These are phyloP conservation scores for Pleurotus tuber-regium DNA, from an alignment of 768 basidiomycete species.

Conservation along the genomic window DNA sequence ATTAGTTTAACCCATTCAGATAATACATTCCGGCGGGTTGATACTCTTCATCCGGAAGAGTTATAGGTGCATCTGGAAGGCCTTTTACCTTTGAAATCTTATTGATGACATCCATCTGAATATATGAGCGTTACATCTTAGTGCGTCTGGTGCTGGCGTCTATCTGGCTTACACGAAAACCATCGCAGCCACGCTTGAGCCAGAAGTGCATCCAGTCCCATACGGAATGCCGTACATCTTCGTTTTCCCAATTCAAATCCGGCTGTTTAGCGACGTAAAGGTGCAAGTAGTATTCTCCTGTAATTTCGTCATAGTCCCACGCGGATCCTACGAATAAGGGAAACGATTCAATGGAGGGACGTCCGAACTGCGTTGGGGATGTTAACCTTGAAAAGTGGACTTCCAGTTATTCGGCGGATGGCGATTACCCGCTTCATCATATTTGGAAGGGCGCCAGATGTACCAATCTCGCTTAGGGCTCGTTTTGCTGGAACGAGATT, in stretches of 20 bases:
- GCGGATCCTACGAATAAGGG: constrained; percentile 44
- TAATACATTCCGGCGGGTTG: constrained; percentile 54
- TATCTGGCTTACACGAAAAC: constrained; percentile 66
- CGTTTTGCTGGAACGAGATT: constrained; percentile 48
- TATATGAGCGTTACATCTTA: no score
- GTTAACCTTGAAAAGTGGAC: constrained; percentile 63
- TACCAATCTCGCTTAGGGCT: constrained; percentile 75
- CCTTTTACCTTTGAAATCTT: constrained; percentile 60
- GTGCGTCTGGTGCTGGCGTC: no score
- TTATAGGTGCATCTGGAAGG: constrained; percentile 65
- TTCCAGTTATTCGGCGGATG: constrained; percentile 75
- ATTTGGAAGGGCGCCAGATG: constrained; percentile 63
- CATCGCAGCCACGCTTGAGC: constrained; percentile 73
- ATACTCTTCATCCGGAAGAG: constrained; percentile 44
- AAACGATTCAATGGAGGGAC: neutral
- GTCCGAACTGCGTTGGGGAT: constrained; percentile 12
- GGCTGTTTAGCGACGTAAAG: constrained; percentile 66
- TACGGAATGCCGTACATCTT: constrained; percentile 53
- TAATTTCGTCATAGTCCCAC: constrained; percentile 67
- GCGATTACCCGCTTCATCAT: constrained; percentile 48
- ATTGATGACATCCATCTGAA: constrained; percentile 71
- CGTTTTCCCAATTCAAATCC: constrained; percentile 78
- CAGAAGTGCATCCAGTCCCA: constrained; percentile 71
- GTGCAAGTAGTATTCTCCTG: constrained; percentile 73
- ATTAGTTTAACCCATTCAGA: constrained; percentile 59